Base-by-base conservation (phyloP, 2,329 filamentous ascomycete genomes). In the Fusarium poae region DNA sequence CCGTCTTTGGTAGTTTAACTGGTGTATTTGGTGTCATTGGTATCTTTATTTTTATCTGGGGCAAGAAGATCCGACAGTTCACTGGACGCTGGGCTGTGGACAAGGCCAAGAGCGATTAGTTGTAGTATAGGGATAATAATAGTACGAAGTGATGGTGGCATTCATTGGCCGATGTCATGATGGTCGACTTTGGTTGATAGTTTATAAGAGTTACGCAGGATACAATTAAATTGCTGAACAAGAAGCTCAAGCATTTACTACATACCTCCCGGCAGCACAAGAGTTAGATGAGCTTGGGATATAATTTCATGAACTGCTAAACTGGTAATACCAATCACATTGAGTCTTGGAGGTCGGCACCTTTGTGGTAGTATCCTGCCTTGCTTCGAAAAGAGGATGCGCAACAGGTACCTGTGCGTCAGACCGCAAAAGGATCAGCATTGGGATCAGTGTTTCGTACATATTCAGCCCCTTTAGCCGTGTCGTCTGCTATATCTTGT, bases 381-480 rank as follows among this genome's bases (percentile, higher is more conserved):
- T 11, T n/a, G 18, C 18, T 18, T n/a, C 2, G 34, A 37, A 37
- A 37, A 18, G 32, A 8, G 32, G 15, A 34, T 34, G 32, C 3
- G 15, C 15, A 34, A 34, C 30, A 16, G 34, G 1, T 13, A 40
- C 4, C 2, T 40, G 6, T 20, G 15, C 9, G 11, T 52, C 18
- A 65, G 7, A 53, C 18, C 6, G 85, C 84, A 80, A 89, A 91
- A 0, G 85, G 85, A 77, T 91, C 89, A 20, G 79, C 72, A 4
- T 67, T 76, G 3, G 83, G 54, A 68, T 90, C 83, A 7, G 54
- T 75, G 45, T 86, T 84, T 42, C 88, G 83, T 15, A 83, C 82
- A 77, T 91, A 90, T 78, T 91, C 89, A 61, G 87, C 83, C 30
- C 70, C 74, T 52, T 83, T 77, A 3, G 86, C 85, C 30, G 89